Base-by-base conservation (phyloP, 169 alveolate species). In the Eimeria maxima region DNA sequence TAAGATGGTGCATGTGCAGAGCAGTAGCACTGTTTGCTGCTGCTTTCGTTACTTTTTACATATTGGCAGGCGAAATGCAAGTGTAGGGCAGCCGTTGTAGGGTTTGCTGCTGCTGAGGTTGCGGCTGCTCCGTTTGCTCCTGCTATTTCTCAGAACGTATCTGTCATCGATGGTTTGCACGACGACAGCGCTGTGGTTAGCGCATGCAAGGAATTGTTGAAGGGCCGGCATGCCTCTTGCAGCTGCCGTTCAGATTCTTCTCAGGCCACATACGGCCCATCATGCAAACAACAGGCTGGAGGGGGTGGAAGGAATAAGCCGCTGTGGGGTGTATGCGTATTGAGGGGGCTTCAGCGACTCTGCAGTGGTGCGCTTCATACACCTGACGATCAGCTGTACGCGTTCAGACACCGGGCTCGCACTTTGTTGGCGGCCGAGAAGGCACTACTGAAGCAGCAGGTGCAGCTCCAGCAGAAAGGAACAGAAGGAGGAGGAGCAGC, bases 291-390 rank as follows among this genome's bases (percentile, higher is more conserved):
- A 27, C 78, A 24, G 29, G 78, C 38, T 0, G 24, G 57, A 53
- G n/a, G 55, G 29, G n/a, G 0, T 67, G n/a, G 29, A 67, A 29
- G 42, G 22, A n/a, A n/a, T 20, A 7, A 20, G 42, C 65, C 90
- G 57, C 63, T 20, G 13, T 53, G 83, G 88, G 89, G 81, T 13
- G 90, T 90, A 13, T 90, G 95, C 80, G 95, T 90, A 33, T 80
- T 90, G 20, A 89, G 95, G 27, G 86, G 81, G 24, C 74, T 73
- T 47, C 95, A 90, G 86, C 73, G 90, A 80, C 71, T 84, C 27
- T 94, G 95, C 50, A 63, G 71, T 67, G 22, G 60, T 20, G 42
- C 83, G 6, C 55, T 87, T 44, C 88, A 76, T 7, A 50, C 45
- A n/a, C 84, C 81, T 10, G 50, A 63, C 44, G 74, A 47, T 73